Base-by-base conservation (phyloP, 2,329 filamentous ascomycete species). In the Cercospora sp. region DNA sequence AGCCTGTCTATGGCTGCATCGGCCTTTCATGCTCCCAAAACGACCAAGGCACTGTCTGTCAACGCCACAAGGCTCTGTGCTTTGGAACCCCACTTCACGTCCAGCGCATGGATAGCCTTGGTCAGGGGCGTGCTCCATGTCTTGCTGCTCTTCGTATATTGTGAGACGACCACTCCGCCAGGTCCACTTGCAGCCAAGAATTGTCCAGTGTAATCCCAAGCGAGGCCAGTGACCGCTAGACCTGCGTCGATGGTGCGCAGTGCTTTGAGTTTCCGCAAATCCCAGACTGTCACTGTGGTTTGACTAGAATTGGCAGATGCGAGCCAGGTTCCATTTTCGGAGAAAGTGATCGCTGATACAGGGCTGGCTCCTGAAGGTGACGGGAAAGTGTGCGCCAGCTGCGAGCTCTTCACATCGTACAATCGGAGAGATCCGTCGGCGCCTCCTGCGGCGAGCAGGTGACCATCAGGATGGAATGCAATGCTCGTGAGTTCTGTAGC, bases 321-420 rank as follows among this genome's bases (percentile, higher is more conserved):
- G 71, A 99, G 89, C 92, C 94, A 98, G 75, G 92, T 97, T 26
- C 95, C 95, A 74, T 99, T 99, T 80, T 99, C 95, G 0, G 94
- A 97, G 81, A 99, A 99, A 67, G 87, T 85, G 48, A 99, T 82
- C 10, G 89, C 87, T 74, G 91, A 88, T 3, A 97, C 86, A 0
- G 93, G 89, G 23, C 60, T 72, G 18, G 0, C 89, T 88, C 26
- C 80, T 77, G 68, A 84, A 80, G 84, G 83, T 28, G 77, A 71
- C 12, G 74, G 73, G 79, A 96, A 97, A 65, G 87, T 89, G 30
- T 92, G 92, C 30, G 92, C 92, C 72, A 89, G 86, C 68, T 90
- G 87, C 42, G 93, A 90, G 0, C 88, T 91, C 79, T 91, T 94
- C 73, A 93, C 90, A 80, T 97, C 91, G 81, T 91, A 98, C 63